Conservation (phyloP, 768 basidiomycete species). For the Filobasidium floriforme region DNA sequence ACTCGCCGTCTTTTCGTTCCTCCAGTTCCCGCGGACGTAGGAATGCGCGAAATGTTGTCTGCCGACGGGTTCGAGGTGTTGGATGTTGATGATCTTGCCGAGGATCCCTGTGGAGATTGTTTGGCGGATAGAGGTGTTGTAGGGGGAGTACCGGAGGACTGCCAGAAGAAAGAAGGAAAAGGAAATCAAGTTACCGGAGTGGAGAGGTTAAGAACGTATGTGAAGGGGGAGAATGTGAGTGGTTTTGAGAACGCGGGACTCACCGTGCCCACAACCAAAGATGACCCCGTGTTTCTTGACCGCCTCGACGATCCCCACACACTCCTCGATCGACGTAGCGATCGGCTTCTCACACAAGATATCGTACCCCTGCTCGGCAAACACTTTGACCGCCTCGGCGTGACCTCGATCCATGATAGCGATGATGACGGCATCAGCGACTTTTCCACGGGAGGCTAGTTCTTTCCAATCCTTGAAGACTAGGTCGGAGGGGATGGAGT, state of each 20-base stretch:
- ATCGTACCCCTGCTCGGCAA: conserved; percentile 69
- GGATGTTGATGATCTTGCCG: conserved; percentile 71
- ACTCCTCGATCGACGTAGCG: conserved; percentile 66
- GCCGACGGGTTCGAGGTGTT: conserved; percentile 74
- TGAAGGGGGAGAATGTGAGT: too few relatives aligned
- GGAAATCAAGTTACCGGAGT: too few relatives aligned
- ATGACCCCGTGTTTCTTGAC: conserved; percentile 63
- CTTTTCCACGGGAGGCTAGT: conserved; percentile 57
- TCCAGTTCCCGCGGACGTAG: conserved; percentile 78
- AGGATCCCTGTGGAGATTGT: conserved; percentile 63
- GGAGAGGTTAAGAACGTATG: too few relatives aligned
- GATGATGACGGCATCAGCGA: conserved; percentile 77
- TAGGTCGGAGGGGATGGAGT: conserved; percentile 60
- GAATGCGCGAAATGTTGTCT: conserved; percentile 86
- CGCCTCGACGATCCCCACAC: conserved; percentile 65
- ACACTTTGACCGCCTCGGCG: conserved; percentile 26
- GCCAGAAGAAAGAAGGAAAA: too few relatives aligned
- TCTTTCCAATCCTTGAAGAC: conserved; percentile 67
- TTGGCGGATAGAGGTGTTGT: conserved; percentile 61
- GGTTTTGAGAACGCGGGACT: too few relatives aligned
- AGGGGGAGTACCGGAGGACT: conserved; percentile 82
- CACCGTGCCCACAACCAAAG: conserved; percentile 84
- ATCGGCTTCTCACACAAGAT: conserved; percentile 90
- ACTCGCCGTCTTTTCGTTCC: conserved; percentile 58
- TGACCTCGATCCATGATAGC: conserved; percentile 69